These are phyloP conservation scores for Talaromyces marneffei DNA, from an alignment of 2,329 filamentous ascomycete genomes.

Conservation along the genomic window DNA sequence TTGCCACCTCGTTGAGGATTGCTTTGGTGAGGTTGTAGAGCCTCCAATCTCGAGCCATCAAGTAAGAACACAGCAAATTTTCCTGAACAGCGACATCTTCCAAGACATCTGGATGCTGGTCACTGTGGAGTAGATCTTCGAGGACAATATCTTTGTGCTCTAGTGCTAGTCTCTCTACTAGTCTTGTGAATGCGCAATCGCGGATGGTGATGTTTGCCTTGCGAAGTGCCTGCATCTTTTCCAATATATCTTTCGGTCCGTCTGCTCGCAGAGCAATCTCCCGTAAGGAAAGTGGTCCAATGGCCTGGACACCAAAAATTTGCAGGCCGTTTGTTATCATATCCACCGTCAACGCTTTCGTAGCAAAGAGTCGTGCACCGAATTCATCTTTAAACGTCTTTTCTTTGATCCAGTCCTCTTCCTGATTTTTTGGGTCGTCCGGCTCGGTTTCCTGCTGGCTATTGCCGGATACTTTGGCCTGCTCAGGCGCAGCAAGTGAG, in stretches of 20 bases:
- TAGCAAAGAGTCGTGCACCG: slow-evolving; percentile 76
- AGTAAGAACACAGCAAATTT: slow-evolving; percentile 48
- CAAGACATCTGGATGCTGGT: slow-evolving; percentile 60
- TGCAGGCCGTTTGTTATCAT: slow-evolving; percentile 64
- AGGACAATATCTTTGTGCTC: slow-evolving; percentile 51
- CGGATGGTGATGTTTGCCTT: slow-evolving; percentile 58
- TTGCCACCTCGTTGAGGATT: slow-evolving; percentile 42
- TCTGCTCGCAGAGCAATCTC: slow-evolving; percentile 65
- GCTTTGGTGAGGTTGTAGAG: slow-evolving; percentile 53
- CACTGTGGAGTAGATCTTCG: slow-evolving; percentile 49
- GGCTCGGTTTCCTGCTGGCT: background rate
- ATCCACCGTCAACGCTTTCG: slow-evolving; percentile 65
- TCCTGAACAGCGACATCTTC: slow-evolving; percentile 53
- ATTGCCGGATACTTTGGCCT: background rate
- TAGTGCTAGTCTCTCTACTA: slow-evolving; percentile 59
- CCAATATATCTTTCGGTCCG: slow-evolving; percentile 50
- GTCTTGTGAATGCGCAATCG: slow-evolving; percentile 58
- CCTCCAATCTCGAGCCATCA: slow-evolving; percentile 46
- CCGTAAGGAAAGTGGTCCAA: slow-evolving; percentile 71
- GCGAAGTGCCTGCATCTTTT: slow-evolving; percentile 57
- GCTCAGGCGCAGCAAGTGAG: background rate
- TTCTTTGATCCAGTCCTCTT: slow-evolving; percentile 18
- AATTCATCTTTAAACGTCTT: slow-evolving; percentile 61
- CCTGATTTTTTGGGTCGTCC: background rate
- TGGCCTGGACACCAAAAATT: slow-evolving; percentile 63